Evolutionary conservation across 2,329 filamentous ascomycete genomes (phyloP).

Genomic region (Colletotrichum chrysophilum): DNA sequence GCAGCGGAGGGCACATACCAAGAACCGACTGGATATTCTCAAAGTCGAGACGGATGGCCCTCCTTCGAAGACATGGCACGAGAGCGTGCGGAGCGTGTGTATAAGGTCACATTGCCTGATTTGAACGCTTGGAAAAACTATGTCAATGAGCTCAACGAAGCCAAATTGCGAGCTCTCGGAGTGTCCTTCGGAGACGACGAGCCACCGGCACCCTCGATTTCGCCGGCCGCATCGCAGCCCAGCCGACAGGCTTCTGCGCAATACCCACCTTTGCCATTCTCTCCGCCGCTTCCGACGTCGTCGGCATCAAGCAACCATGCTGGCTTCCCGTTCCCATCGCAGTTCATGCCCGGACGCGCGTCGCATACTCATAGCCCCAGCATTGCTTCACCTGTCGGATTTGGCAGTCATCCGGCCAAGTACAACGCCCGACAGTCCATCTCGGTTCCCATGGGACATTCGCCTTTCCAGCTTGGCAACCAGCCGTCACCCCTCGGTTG

Average conservation of each 20-base stretch:
- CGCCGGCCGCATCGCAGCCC: conserved; percentile 66
- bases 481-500: conserved; percentile 66
- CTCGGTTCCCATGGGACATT: conserved; percentile 66
- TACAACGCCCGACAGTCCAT: conserved; percentile 77
- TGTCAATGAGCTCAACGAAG: conserved; percentile 82
- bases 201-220: conserved; percentile 66
- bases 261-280: conserved; percentile 79
- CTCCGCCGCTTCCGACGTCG: conserved; percentile 80
- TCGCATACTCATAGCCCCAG: conserved; percentile 68
- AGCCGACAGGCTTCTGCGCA: conserved; percentile 75
- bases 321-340: conserved; percentile 60
- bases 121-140: conserved; percentile 77
- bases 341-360: conserved; percentile 65
- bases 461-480: conserved; percentile 71
- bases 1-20: conserved; percentile 13
- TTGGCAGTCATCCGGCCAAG: conserved; percentile 61
- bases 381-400: conserved; percentile 75
- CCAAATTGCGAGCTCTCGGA: conserved; percentile 89
- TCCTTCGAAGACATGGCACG: conserved; percentile 60
- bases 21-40: conserved; percentile 50
- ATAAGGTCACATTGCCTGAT: conserved; percentile 72
- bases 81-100: conserved; percentile 59
- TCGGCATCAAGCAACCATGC: conserved; percentile 77
- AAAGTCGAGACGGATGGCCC: conserved; percentile 75
- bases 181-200: conserved; percentile 83